These are phyloP conservation scores for Cymbopogon flexuosus DNA, from an alignment of 202 grass and related monocot genomes.

Conservation along the genomic window DNA sequence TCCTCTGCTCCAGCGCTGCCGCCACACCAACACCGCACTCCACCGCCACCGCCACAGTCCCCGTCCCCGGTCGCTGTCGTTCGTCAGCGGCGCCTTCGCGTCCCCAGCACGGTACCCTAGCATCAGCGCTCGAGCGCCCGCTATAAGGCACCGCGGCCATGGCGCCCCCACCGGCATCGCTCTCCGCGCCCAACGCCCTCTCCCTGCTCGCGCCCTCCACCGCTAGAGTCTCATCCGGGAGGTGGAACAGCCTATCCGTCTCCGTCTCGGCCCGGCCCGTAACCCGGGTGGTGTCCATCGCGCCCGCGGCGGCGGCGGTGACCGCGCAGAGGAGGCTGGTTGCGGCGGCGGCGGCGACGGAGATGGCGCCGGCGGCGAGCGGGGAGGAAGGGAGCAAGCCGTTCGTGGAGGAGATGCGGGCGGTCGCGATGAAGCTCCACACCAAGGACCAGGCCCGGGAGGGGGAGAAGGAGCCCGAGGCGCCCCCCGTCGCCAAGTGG, in stretches of 20 bases:
- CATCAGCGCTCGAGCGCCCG: neutral
- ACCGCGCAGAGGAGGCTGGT: constrained; percentile 36
- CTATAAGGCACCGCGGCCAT: constrained; percentile 39
- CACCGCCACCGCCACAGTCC: constrained; percentile 30
- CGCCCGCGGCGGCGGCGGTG: neutral
- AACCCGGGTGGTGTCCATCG: neutral
- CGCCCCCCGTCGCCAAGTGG: constrained; percentile 55
- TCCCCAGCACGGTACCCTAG: constrained; percentile 6
- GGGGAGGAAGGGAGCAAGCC: constrained; percentile 39
- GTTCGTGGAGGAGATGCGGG: constrained; percentile 85
- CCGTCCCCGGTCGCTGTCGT: neutral
- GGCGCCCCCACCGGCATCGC: constrained; percentile 56
- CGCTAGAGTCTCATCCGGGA: neutral
- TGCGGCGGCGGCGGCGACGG: constrained; percentile 46
- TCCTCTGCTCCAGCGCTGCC: neutral
- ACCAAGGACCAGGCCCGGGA: constrained; percentile 73
- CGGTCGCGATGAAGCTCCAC: constrained; percentile 73
- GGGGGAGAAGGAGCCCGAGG: constrained; percentile 67
- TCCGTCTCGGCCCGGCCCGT: constrained; percentile 10
- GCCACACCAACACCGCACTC: constrained; percentile 34
- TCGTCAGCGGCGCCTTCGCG: constrained; percentile 12
- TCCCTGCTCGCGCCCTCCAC: neutral
- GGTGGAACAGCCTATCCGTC: constrained; percentile 21
- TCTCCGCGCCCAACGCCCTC: constrained; percentile 31
- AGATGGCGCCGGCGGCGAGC: constrained; percentile 54